Evolutionary conservation across 345 rosid genomes (phyloP).

Genomic region (Eucalyptus tenuipes): DNA sequence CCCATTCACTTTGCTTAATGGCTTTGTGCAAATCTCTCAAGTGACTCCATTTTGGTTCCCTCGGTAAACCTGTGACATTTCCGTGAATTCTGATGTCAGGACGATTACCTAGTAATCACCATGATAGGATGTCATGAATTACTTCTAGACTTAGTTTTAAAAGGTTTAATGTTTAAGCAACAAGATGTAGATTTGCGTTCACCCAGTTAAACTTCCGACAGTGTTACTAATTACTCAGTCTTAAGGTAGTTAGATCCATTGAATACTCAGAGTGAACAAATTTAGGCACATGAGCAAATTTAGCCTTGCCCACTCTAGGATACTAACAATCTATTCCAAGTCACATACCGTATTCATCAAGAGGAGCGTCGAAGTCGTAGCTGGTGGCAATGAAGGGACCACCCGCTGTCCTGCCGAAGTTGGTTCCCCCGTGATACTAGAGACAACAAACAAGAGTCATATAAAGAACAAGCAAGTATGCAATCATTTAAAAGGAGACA

Average conservation of each 20-base stretch:
- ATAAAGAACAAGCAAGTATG: not conserved
- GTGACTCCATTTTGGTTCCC: conserved; percentile 37
- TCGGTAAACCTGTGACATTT: conserved; percentile 11
- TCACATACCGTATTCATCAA: conserved; percentile 31
- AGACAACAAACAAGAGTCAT: not conserved
- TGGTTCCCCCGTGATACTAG: conserved; percentile 45
- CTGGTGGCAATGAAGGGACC: conserved; percentile 40
- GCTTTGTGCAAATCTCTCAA: conserved; percentile 33
- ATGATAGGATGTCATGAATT: not conserved
- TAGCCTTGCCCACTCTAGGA: not conserved
- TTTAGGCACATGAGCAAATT: not conserved
- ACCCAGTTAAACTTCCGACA: not conserved
- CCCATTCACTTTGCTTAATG: conserved; percentile 26
- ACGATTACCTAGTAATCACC: not conserved
- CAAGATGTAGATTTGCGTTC: not conserved
- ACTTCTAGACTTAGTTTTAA: not conserved
- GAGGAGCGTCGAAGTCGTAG: conserved; percentile 42
- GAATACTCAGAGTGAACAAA: not conserved
- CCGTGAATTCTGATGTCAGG: not conserved
- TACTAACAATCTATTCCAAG: not conserved
- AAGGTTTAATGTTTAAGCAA: not conserved
- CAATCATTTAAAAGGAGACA: not conserved
- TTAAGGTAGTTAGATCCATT: not conserved
- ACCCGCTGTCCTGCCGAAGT: conserved; percentile 31
- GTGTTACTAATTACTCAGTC: not conserved